Base-by-base conservation (phyloP, 495 filamentous ascomycete genomes). In the Letharia lupina region DNA sequence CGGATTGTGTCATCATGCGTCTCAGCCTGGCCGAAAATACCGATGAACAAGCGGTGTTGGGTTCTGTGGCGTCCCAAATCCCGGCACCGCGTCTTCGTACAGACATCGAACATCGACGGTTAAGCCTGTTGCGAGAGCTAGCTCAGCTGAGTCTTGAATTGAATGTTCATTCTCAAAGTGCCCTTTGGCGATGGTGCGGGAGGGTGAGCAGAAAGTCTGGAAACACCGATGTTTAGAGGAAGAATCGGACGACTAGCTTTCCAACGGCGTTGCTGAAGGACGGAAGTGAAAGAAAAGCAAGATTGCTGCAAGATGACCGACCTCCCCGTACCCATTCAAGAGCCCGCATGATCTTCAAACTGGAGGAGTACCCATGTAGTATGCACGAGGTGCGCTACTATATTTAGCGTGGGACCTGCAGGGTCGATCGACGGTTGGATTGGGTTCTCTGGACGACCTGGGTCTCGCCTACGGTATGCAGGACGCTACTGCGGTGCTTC, bases 301-400 rank as follows among this genome's bases (percentile, higher is more conserved):
- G 52, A 10, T 35, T 33, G 52, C 1, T 28, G 31, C 5, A 33
- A 16, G 13, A 56, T 31, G 52, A 56, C 39, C 54, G 54, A 20
- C 54, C 33, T 37, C 54, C 12, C 54, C 54, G 54, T 57, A 57
- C 31, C 54, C 33, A 16, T 33, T 16, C 33, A 33, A 57, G 13
- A 16, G 16, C 15, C 33, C 15, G 54, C 54, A 57, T 57, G 13
- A 33, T 57, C 33, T 35, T 57, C 33, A 37, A 37, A 57, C 54
- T 8, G 31, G 33, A 57, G 54, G 16, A 3, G 33, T 39, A 37
- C n/a, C 31, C 23, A 28, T 28, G 23, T 23, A 3, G 15, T 56
- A 56, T 57, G 33, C 33, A 20, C 54, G 15, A 57, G 13, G 50
- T 54, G 50, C 50, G 50, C 54, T 57, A 57, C 54, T 57, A 57